These are phyloP conservation scores for Flaveria sonorensis DNA, from an alignment of 129 eudicot species.

Conservation along the genomic window DNA sequence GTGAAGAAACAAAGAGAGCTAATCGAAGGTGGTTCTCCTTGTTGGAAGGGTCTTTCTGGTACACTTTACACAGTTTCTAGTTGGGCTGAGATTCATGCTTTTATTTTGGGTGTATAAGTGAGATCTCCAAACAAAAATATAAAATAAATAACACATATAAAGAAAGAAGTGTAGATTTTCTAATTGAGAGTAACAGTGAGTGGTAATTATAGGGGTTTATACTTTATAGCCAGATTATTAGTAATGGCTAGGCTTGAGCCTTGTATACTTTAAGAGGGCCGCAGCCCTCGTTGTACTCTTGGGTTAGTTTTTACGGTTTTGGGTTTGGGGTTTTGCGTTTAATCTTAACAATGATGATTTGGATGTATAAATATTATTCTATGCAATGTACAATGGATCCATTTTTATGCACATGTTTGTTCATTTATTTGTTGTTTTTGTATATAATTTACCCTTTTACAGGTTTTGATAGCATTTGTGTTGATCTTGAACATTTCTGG, in stretches of 20 bases:
- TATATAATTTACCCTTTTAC: neutral
- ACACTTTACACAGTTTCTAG: conserved; percentile 60
- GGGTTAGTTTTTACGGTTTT: conserved; percentile 11
- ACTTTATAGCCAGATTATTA: conserved; percentile 40
- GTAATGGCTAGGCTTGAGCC: conserved; percentile 42
- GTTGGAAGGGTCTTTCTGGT: conserved; percentile 44
- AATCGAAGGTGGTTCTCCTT: conserved; percentile 38
- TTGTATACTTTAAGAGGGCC: conserved; percentile 29
- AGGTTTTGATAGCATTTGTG: neutral
- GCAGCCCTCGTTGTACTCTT: conserved; percentile 13
- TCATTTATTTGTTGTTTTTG: conserved; percentile 1
- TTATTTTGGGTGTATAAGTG: conserved; percentile 48
- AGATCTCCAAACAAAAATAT: conserved; percentile 3
- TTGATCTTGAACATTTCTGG: neutral
- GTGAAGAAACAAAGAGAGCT: conserved; percentile 57
- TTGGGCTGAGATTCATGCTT: conserved; percentile 67
- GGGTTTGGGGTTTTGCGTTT: conserved; percentile 24
- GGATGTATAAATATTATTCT: conserved; percentile 20
- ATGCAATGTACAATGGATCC: conserved; percentile 20
- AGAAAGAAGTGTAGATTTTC: conserved; percentile 20
- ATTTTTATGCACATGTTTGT: neutral
- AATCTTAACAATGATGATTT: conserved; percentile 16
- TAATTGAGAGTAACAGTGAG: conserved; percentile 20
- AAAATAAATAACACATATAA: neutral
- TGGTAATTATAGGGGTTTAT: conserved; percentile 31